Conservation (phyloP, 768 basidiomycete species). For the Mycena rosella region DNA sequence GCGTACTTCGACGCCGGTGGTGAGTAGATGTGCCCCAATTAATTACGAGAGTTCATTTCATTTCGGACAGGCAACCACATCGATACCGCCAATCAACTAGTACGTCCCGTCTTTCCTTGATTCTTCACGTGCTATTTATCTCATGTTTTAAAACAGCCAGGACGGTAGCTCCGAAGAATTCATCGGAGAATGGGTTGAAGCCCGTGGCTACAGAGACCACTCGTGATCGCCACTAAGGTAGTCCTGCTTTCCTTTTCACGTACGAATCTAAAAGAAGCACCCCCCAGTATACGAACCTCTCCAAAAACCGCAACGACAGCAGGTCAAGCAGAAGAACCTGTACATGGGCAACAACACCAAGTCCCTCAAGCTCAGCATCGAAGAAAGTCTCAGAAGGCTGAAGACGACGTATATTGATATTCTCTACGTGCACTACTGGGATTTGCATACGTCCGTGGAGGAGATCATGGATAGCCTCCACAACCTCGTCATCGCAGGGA, state of each 20-base stretch:
- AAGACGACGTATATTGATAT: constrained; percentile 69
- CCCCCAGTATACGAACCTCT: constrained; percentile 48
- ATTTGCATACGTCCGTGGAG: constrained; percentile 59
- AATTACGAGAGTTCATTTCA: too few species aligned
- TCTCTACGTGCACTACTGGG: constrained; percentile 67
- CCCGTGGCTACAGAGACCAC: constrained; percentile 46
- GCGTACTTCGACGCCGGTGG: not conserved
- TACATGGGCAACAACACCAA: constrained; percentile 64
- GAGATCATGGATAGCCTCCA: too few species aligned
- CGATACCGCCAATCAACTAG: too few species aligned
- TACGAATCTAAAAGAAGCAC: too few species aligned
- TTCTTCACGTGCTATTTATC: too few species aligned
- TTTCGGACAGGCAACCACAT: too few species aligned
- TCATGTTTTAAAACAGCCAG: too few species aligned
- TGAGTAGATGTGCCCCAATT: not conserved
- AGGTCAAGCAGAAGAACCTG: constrained; percentile 49
- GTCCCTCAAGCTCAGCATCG: constrained; percentile 55
- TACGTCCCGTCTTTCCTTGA: too few species aligned
- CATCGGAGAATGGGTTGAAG: constrained; percentile 65
- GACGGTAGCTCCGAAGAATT: too few species aligned
- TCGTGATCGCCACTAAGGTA: too few species aligned
- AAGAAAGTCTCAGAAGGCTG: constrained; percentile 52
- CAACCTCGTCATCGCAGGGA: constrained; percentile 54
- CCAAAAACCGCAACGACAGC: constrained; percentile 40
- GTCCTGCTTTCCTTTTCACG: too few species aligned